Evolutionary conservation across 345 rosid species (phyloP), one percentile per base, ranked within the genome.

Genomic region (Crucihimalaya himalaica): DNA sequence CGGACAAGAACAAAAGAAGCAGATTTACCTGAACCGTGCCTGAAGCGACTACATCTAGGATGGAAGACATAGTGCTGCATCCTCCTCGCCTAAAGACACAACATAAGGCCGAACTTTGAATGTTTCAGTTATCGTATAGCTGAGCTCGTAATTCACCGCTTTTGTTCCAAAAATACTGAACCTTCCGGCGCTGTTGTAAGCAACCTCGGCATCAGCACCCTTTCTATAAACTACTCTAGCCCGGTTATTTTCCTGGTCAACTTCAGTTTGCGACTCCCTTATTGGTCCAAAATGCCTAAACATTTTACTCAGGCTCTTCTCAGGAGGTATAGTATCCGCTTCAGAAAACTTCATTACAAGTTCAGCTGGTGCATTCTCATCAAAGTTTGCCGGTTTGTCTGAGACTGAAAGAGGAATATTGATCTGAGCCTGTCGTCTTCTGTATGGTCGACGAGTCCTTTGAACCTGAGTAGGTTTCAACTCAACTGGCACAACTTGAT

Each of bases 181-280:
- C 81, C 82, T 90, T 28, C 86, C 81, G 23, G 92, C 93, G 72
- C 98, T 93, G 31, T 84, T 83, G 73, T 80, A 84, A 62, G 98
- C 97, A 75, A 86, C 83, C 81, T 91, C 85, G 1, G 97, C 98
- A 81, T 93, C 97, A 16, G 82, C 75, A 59, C 86, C 78, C 64
- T 74, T 88, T 88, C 76, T 91, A 62, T 82, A 93, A 56, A 93
- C 96, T 79, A 89, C 92, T 83, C 96, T 89, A n/a, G 97, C 98
- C 11, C 94, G 89, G 77, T 84, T 83, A 9, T 86, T 79, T 68
- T 88, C 87, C 52, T 53, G 81, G 78, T 91, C 97, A 27, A 91
- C 81, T 66, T 87, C 88, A 12, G 98, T 93, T 73, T 90, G 87
- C 5, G 83, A 80, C 81, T 88, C 97, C 64, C 58, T 81, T 78